A percentile compares a stretch with the other conserved stretches of the same genome.
Conservation (phyloP, 176 grass and related monocot genomes). For the Alopecurus myosuroides region DNA sequence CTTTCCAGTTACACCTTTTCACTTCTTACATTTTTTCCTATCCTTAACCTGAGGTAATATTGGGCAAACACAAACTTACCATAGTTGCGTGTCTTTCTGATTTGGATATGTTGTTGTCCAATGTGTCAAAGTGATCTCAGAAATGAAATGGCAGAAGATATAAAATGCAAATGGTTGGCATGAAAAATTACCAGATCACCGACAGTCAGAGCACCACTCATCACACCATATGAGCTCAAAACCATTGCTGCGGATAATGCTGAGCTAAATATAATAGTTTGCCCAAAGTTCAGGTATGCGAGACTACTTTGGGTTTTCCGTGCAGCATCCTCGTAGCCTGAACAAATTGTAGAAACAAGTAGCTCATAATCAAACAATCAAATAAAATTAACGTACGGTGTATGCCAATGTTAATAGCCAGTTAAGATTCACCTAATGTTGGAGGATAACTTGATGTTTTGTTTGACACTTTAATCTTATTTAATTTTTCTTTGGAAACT, state of each 20-base stretch:
- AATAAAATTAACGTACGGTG: slow-evolving; percentile 20
- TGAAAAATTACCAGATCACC: slow-evolving; percentile 88
- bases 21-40: not conserved
- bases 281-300: slow-evolving; percentile 90
- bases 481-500: not conserved
- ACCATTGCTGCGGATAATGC: slow-evolving; percentile 93
- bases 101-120: not conserved
- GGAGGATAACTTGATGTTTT: not conserved
- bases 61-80: not conserved
- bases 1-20: slow-evolving; percentile 3
- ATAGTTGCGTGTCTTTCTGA: slow-evolving; percentile 6
- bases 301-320: slow-evolving; percentile 96
- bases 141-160: slow-evolving; percentile 1
- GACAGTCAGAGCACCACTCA: slow-evolving; percentile 92
- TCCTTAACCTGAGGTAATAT: not conserved
- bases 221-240: slow-evolving; percentile 95
- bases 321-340: slow-evolving; percentile 89
- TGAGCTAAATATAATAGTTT: slow-evolving; percentile 91
- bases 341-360: slow-evolving; percentile 15
- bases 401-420: not conserved
- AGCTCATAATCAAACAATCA: slow-evolving; percentile 30
- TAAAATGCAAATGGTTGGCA: not conserved
- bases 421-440: not conserved
- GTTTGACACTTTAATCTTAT: not conserved
- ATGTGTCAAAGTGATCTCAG: not conserved